phyloP scores from a whole-genome alignment of 768 basidiomycete genomes.

The Strobilomyces echinocephalus region DNA sequence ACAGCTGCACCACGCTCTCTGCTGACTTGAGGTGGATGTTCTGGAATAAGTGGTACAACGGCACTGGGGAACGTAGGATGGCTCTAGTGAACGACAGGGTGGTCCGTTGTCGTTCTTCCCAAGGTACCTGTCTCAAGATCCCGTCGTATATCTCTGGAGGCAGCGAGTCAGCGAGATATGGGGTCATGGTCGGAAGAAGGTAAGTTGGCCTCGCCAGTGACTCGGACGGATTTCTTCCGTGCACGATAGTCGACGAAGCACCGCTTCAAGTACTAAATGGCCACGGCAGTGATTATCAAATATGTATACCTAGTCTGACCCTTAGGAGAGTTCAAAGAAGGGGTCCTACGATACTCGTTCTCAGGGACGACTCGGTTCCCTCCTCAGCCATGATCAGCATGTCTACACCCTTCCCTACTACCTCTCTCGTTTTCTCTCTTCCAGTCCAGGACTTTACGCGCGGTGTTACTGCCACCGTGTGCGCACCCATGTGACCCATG shows the following conservation, averaged over 20 bases:
- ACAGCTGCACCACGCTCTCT: slow-evolving; percentile 53
- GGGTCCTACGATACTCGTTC: slow-evolving; percentile 28
- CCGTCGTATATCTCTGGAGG: slow-evolving; percentile 65
- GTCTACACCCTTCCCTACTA: slow-evolving; percentile 48
- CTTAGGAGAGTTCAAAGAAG: slow-evolving; percentile 8
- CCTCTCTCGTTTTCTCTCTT: slow-evolving; percentile 42
- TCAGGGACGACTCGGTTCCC: slow-evolving; percentile 25
- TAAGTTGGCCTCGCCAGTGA: neutral
- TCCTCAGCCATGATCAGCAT: slow-evolving; percentile 35
- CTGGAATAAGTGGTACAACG: slow-evolving; percentile 54
- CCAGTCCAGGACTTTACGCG: slow-evolving; percentile 44
- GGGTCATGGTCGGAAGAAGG: slow-evolving; percentile 10
- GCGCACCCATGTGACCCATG: slow-evolving; percentile 49
- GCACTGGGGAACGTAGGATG: slow-evolving; percentile 57
- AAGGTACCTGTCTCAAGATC: slow-evolving; percentile 51
- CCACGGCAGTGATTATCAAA: too few species aligned
- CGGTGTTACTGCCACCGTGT: slow-evolving; percentile 49
- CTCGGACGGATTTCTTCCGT: neutral
- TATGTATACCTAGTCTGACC: too few species aligned
- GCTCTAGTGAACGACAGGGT: slow-evolving; percentile 58
- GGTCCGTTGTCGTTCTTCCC: slow-evolving; percentile 44
- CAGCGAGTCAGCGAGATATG: slow-evolving; percentile 34
- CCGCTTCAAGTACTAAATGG: neutral
- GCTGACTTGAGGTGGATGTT: slow-evolving; percentile 46
- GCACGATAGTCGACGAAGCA: neutral